phyloP scores from a whole-genome alignment of 805 yeast genomes.

The Starmera caribaea region DNA sequence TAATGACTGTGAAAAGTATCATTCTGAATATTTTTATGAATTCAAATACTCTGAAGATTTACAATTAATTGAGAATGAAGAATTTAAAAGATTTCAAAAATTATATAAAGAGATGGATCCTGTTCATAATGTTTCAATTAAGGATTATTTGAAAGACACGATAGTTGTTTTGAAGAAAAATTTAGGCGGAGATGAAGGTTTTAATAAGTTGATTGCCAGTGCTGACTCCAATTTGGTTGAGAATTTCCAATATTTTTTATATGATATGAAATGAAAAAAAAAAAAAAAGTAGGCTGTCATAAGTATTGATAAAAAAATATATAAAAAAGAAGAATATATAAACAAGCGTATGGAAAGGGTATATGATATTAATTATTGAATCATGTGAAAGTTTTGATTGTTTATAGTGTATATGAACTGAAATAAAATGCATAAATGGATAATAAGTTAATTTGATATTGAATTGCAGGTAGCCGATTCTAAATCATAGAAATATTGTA shows the following conservation, averaged over 20 bases:
- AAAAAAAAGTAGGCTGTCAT: no score
- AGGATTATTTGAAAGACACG: conserved; percentile 29
- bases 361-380: no score
- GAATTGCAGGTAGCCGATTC: no score
- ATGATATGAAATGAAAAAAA: conserved; percentile 11
- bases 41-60: conserved; percentile 17
- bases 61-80: conserved; percentile 25
- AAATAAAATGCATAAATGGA: background rate
- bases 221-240: conserved; percentile 13
- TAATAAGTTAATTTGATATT: background rate
- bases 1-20: conserved; percentile 42
- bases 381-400: conserved; percentile 14
- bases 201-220: conserved; percentile 2
- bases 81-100: conserved; percentile 31
- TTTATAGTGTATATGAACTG: conserved; percentile 14
- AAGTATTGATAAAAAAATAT: background rate
- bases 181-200: conserved; percentile 6
- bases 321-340: no score
- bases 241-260: conserved; percentile 15
- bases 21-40: conserved; percentile 28
- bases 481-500: conserved; percentile 16
- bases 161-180: conserved; percentile 5
- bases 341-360: no score
- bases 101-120: conserved; percentile 34
- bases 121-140: conserved; percentile 43